Base-by-base conservation (phyloP, 768 basidiomycete species). In the Amanita molliuscula region DNA sequence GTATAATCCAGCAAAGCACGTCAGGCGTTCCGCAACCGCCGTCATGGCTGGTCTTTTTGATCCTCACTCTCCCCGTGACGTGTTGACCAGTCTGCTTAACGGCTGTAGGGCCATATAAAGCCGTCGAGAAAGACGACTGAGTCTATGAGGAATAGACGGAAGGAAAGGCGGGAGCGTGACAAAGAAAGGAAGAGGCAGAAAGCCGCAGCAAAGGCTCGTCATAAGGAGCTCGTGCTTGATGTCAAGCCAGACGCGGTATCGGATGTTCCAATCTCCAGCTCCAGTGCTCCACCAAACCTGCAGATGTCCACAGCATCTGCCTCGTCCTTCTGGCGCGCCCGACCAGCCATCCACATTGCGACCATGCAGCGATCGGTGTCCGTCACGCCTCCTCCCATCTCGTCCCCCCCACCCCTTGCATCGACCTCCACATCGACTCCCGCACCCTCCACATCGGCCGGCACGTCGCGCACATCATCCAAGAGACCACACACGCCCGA, bases 31-130 rank as follows among this genome's bases (percentile, higher is more conserved):
- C 43, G 88, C 88, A 38, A 90, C 88, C 6, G 62, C 79, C 7
- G 82, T 89, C 36, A 76, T 88, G 65, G 79, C 85, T 0, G 88
- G 88, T 56, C 68, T 73, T 61, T 88, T 86, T 63, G 88, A 89
- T 68, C 62, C 72, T 4, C 74, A 74, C 16, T 80, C 82, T 0
- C 60, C 73, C 33, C 77, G 88, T 61, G 86, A 89, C 66, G 84
- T 84, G 54, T 72, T 90, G 55, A 89, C 88, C 11, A 85, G 82
- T 64, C 64, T 88, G 44, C 68, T 89, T 59, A 88, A 88, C 59
- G 85, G 86, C 45, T n/a, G 82, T 88, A 26, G 75, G 74, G 0
- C 77, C 77, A 6, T 82, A 86, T 64, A 74, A 77, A 53, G 73
- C 66, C 13, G 75, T 80, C 23, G 83, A 84, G 66, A 75, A 70